Percentiles rank a stretch among this genome's conserved stretches.
These are phyloP conservation scores for Penicillium fuscoglaucum DNA, from an alignment of 2,329 filamentous ascomycete genomes.

Conservation along the genomic window DNA sequence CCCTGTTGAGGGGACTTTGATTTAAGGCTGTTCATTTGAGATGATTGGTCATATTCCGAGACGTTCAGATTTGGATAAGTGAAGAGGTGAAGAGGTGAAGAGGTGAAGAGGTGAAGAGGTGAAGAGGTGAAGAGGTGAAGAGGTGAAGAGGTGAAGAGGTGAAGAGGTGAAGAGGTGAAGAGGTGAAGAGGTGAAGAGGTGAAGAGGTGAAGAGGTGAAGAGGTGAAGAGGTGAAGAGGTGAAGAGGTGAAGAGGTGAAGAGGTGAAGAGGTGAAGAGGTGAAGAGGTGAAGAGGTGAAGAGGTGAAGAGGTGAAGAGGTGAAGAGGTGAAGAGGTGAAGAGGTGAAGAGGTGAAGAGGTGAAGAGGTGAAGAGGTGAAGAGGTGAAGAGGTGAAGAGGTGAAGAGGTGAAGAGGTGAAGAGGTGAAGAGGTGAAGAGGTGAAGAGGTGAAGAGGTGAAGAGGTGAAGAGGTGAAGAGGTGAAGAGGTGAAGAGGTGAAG, in stretches of 20 bases:
- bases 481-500: not conserved
- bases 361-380: not conserved
- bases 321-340: not conserved
- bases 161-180: not conserved
- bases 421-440: not conserved
- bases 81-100: not conserved
- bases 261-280: not conserved
- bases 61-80: not conserved
- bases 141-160: not conserved
- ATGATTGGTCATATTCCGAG: not conserved
- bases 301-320: not conserved
- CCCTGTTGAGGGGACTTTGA: slow-evolving; percentile 51
- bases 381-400: not conserved
- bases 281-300: not conserved
- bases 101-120: not conserved
- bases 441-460: not conserved
- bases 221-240: not conserved
- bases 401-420: not conserved
- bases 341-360: not conserved
- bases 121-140: not conserved
- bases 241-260: not conserved
- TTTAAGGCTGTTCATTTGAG: not conserved
- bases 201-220: not conserved
- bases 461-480: not conserved
- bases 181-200: not conserved